A percentile compares a stretch with the other conserved stretches of the same genome.
These are phyloP conservation scores for Cerioporus squamosus DNA, from an alignment of 1,284 basidiomycete genomes.

Conservation along the genomic window DNA sequence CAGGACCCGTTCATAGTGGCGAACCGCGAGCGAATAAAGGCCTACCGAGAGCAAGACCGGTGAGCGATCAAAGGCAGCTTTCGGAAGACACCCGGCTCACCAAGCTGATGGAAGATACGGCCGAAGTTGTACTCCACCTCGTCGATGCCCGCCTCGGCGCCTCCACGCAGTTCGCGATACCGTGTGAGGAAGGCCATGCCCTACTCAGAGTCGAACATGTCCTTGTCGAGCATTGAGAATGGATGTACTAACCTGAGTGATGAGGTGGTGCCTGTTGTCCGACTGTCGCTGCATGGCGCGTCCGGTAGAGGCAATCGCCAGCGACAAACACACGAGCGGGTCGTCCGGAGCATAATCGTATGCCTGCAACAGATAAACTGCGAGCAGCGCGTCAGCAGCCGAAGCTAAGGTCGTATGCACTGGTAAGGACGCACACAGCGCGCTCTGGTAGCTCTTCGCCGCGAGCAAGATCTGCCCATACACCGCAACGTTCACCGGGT, in stretches of 20 bases:
- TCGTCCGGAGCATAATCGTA: constrained; percentile 86
- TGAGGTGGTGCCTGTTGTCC: constrained; percentile 91
- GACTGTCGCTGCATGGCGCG: constrained; percentile 92
- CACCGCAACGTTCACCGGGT: constrained; percentile 76
- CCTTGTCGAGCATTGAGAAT: no score
- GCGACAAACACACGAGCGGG: constrained; percentile 82
- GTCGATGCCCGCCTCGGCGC: constrained; percentile 49
- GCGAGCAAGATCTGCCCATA: constrained; percentile 89
- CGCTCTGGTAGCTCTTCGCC: constrained; percentile 88
- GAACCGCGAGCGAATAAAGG: constrained; percentile 77
- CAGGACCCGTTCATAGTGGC: constrained; percentile 82
- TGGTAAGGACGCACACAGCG: constrained; percentile 71
- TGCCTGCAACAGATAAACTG: constrained; percentile 89
- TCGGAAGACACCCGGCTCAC: constrained; percentile 44
- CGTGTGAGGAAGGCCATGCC: constrained; percentile 82
- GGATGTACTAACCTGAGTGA: constrained; percentile 60
- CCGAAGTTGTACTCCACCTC: constrained; percentile 95
- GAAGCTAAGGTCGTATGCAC: not conserved
- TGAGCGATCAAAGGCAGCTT: not conserved
- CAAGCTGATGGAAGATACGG: constrained; percentile 88
- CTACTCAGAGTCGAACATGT: constrained; percentile 40
- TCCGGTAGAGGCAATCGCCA: constrained; percentile 86
- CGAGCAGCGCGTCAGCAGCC: constrained; percentile 31
- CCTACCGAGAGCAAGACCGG: constrained; percentile 48
- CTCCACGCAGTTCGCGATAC: constrained; percentile 66